Conservation (phyloP, 441 rosid genomes). For the Lagerstroemia fauriei region DNA sequence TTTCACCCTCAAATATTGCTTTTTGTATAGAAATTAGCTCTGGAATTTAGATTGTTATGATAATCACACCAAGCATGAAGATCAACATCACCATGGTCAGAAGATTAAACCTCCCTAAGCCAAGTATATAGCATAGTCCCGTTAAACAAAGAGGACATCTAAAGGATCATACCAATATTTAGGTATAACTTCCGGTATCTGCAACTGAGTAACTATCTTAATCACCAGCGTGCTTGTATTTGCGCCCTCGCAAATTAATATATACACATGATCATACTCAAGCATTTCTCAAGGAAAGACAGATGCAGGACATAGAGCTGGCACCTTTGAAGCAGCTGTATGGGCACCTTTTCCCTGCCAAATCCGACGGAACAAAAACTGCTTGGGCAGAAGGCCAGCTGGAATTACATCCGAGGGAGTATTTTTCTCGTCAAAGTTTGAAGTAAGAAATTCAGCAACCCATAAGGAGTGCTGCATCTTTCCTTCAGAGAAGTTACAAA, state of each 20-base stretch:
- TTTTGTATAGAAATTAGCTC: background rate
- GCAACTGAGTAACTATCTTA: background rate
- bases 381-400: constrained; percentile 52
- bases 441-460: constrained; percentile 69
- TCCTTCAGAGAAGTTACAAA: constrained; percentile 49
- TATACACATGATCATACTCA: background rate
- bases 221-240: background rate
- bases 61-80: background rate
- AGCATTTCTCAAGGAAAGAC: constrained; percentile 12
- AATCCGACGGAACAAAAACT: constrained; percentile 74
- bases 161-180: too few species aligned
- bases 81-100: background rate
- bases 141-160: too few species aligned
- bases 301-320: constrained; percentile 28
- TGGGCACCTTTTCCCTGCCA: constrained; percentile 96
- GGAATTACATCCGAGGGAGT: constrained; percentile 50
- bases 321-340: constrained; percentile 83
- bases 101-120: background rate
- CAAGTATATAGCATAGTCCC: too few species aligned
- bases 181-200: too few species aligned
- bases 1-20: background rate
- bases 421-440: constrained; percentile 53
- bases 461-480: constrained; percentile 95
- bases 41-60: background rate
- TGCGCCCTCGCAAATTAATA: background rate